Conservation (phyloP, 345 rosid species). For the Kandelia obovata region DNA sequence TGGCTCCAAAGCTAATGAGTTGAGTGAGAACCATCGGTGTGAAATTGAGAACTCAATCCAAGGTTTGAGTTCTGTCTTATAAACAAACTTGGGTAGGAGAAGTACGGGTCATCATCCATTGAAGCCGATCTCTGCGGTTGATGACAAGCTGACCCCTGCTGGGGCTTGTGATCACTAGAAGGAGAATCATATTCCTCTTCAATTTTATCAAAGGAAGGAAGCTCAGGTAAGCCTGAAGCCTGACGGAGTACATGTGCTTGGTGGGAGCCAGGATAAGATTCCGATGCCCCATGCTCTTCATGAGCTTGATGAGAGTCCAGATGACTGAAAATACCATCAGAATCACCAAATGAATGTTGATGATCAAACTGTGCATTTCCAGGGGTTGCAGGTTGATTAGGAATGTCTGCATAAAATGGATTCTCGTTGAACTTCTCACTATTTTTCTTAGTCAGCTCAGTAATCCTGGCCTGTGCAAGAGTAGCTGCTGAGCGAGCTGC, state of each 20-base stretch:
- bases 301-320: conserved; percentile 1
- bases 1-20: conserved; percentile 24
- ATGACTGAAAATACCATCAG: background rate
- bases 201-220: conserved; percentile 36
- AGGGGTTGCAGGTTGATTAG: conserved; percentile 25
- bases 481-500: conserved; percentile 90
- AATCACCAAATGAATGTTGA: conserved; percentile 33
- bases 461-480: conserved; percentile 82
- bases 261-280: background rate
- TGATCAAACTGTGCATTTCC: conserved; percentile 36
- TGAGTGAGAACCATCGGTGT: conserved; percentile 28
- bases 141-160: conserved; percentile 30
- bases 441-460: conserved; percentile 57
- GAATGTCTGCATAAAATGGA: conserved; percentile 50
- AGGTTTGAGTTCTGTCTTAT: conserved; percentile 31
- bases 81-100: conserved; percentile 80
- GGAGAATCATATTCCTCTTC: conserved; percentile 32
- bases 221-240: conserved; percentile 23
- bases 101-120: conserved; percentile 76
- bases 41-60: conserved; percentile 33
- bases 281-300: conserved; percentile 17
- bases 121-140: conserved; percentile 66
- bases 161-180: conserved; percentile 14
- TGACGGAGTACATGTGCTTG: conserved; percentile 11
- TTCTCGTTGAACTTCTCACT: conserved; percentile 46